Conservation (phyloP, 352 stramenopile genomes). For the Phytophthora europaea region DNA sequence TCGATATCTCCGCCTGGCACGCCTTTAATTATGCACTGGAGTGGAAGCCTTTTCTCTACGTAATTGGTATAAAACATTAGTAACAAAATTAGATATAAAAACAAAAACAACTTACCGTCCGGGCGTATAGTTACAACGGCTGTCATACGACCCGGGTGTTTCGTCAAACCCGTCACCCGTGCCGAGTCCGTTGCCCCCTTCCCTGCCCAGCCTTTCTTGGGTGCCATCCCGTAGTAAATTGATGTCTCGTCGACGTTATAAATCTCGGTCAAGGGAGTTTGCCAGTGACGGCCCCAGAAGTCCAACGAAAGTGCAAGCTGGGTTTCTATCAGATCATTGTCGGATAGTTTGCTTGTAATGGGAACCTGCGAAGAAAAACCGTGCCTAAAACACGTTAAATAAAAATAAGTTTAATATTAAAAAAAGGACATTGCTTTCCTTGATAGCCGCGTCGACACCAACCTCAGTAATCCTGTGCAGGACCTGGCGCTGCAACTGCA, state of each 20-base stretch:
- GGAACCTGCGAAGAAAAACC: slow-evolving; percentile 14
- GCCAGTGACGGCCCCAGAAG: slow-evolving; percentile 2
- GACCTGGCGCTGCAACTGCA: slow-evolving; percentile 8
- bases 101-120: slow-evolving; percentile 14
- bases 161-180: slow-evolving; percentile 2
- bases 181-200: background rate
- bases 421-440: background rate
- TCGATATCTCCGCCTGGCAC: background rate
- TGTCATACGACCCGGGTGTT: slow-evolving; percentile 11
- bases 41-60: background rate
- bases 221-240: slow-evolving; percentile 8
- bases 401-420: background rate
- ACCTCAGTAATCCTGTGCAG: background rate
- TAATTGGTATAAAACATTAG: too few relatives aligned
- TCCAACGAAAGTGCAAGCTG: slow-evolving; percentile 1
- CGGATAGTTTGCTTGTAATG: slow-evolving; percentile 5
- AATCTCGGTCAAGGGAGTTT: slow-evolving; percentile 4
- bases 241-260: slow-evolving; percentile 14
- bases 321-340: background rate
- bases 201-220: background rate
- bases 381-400: slow-evolving; percentile 5
- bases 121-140: background rate
- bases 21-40: background rate
- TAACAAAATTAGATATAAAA: too few relatives aligned
- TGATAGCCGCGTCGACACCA: background rate